Evolutionary conservation across 2,329 filamentous ascomycete species (phyloP).

Genomic region (Simplicillium sp.): DNA sequence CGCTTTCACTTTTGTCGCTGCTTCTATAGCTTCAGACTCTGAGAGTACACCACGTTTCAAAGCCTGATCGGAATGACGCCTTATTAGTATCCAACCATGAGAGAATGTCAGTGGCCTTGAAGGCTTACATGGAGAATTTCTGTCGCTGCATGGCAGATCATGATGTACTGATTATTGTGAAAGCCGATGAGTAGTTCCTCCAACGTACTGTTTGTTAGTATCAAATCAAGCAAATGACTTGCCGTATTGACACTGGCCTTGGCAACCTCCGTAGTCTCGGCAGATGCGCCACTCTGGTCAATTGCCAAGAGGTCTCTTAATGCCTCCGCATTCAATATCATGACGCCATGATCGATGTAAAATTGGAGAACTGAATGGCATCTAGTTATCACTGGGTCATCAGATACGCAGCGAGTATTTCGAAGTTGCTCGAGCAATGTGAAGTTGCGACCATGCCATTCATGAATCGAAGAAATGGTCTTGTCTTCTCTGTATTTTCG

Average conservation of each 20-base stretch:
- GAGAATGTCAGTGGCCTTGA: no score
- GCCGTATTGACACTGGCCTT: no score
- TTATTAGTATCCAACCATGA: no score
- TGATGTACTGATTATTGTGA: conserved; percentile 16
- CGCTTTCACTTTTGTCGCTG: no score
- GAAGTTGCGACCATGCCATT: conserved; percentile 12
- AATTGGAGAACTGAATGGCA: conserved; percentile 11
- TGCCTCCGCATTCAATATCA: conserved; percentile 15
- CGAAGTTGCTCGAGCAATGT: conserved; percentile 1
- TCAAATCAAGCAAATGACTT: background rate
- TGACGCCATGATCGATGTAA: conserved; percentile 15
- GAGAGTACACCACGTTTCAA: no score
- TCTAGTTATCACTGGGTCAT: background rate
- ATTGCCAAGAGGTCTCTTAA: conserved; percentile 11
- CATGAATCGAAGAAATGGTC: conserved; percentile 8
- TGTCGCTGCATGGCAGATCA: conserved; percentile 15
- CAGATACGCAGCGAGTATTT: no score
- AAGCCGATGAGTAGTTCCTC: conserved; percentile 11
- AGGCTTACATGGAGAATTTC: conserved; percentile 10
- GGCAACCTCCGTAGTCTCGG: no score
- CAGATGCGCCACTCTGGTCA: no score
- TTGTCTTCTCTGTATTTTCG: conserved; percentile 2
- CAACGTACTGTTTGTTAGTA: conserved; percentile 9
- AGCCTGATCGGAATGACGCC: no score
- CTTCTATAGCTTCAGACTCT: no score